Base-by-base conservation (phyloP, 768 basidiomycete species). In the Kwoniella newhampshirensis region DNA sequence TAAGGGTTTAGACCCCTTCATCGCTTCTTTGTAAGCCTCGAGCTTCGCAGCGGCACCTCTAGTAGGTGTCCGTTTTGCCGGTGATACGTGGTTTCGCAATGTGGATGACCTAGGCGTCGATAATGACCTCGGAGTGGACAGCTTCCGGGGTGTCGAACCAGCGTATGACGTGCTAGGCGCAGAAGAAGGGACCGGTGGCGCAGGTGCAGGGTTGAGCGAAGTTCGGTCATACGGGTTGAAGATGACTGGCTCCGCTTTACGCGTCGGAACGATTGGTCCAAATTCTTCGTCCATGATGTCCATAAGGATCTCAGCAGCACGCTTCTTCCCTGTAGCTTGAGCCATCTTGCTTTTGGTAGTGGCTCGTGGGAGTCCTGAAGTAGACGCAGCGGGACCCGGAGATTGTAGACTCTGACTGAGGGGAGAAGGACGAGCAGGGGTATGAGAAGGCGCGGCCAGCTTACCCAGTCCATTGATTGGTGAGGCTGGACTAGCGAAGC, bases 41-140 rank as follows among this genome's bases (percentile, higher is more conserved):
- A 71, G 54, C 37, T 64, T 66, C 23, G 65, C 67, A 1, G 70
- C 70, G 2, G 70, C 70, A 21, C 70, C 70, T 51, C 70, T 30
- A 2, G 52, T 51, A 4, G 69, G 69, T 13, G 66, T 67, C 35
- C 56, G 23, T 35, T 48, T 50, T 5, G 43, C 56, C 7, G 56
- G 56, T 9, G 56, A 52, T 17, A 59, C 9, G 4, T 45, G 35
- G 7, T 42, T 28, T 15, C 42, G 42, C 26, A 59, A 54, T n/a
- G n/a, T n/a, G n/a, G n/a, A n/a, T n/a, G n/a, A n/a, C n/a, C n/a
- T n/a, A n/a, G n/a, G n/a, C n/a, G n/a, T n/a, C n/a, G n/a, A n/a
- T n/a, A n/a, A n/a, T n/a, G n/a, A n/a, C n/a, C n/a, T n/a, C n/a
- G n/a, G n/a, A n/a, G n/a, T n/a, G 13, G 50, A 52, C 6, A 54